Conservation (phyloP, 306 rosid genomes). For the Aeschynomene evenia region DNA sequence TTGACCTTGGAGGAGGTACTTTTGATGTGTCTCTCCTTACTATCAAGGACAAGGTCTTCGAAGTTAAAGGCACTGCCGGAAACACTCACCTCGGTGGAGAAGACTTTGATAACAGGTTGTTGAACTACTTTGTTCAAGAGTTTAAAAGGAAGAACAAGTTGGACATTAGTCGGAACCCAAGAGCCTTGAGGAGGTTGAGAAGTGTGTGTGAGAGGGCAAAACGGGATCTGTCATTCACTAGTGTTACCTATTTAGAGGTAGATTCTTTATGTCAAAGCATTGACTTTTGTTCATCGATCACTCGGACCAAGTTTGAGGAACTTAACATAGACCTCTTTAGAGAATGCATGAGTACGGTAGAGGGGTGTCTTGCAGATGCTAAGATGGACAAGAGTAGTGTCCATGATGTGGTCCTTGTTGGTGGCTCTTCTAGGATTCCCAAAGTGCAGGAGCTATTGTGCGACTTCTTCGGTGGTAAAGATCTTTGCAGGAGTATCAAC, state of each 20-base stretch:
- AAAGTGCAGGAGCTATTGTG: constrained; percentile 22
- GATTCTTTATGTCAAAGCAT: constrained; percentile 1
- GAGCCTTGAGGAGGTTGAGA: constrained; percentile 23
- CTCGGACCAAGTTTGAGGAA: constrained; percentile 23
- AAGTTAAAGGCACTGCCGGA: constrained; percentile 22
- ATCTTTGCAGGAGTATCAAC: constrained; percentile 23
- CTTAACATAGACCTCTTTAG: constrained; percentile 12
- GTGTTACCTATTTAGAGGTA: not conserved
- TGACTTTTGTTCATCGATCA: constrained; percentile 7
- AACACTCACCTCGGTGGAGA: constrained; percentile 30
- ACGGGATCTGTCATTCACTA: not conserved
- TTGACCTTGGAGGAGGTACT: constrained; percentile 28
- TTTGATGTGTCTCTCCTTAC: constrained; percentile 32
- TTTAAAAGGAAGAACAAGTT: constrained; percentile 4
- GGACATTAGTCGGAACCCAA: constrained; percentile 13
- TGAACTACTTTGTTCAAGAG: constrained; percentile 2
- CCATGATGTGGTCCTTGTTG: constrained; percentile 32
- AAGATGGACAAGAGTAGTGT: not conserved
- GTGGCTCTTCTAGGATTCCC: constrained; percentile 38
- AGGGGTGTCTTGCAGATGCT: constrained; percentile 3
- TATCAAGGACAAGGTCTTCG: not conserved
- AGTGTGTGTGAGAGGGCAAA: constrained; percentile 29
- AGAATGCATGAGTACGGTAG: constrained; percentile 12
- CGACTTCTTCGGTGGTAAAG: constrained; percentile 18
- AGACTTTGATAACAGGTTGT: constrained; percentile 28